These are phyloP conservation scores for Rhodotorula mucilaginosa DNA, from an alignment of 1,284 basidiomycete species.

Conservation along the genomic window DNA sequence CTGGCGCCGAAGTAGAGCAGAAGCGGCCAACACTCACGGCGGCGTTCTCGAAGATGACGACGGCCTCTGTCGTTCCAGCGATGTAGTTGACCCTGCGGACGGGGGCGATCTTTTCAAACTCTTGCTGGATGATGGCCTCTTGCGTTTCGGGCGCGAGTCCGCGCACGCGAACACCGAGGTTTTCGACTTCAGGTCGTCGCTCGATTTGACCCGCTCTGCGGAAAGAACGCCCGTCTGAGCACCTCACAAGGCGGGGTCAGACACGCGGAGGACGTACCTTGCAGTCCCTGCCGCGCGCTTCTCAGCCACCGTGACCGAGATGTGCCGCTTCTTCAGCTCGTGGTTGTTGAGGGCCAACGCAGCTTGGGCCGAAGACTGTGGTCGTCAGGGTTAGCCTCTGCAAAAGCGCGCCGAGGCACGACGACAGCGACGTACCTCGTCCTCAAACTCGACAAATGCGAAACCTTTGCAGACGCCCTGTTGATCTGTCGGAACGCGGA, in stretches of 20 bases:
- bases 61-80: constrained; percentile 52
- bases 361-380: constrained; percentile 65
- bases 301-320: constrained; percentile 78
- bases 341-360: constrained; percentile 77
- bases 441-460: constrained; percentile 88
- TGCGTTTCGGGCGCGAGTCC: constrained; percentile 71
- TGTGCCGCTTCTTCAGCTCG: constrained; percentile 76
- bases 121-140: constrained; percentile 84
- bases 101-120: constrained; percentile 69
- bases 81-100: constrained; percentile 62
- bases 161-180: constrained; percentile 65
- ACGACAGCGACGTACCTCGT: constrained; percentile 57
- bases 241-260: not conserved
- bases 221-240: not conserved
- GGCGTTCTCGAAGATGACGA: constrained; percentile 69
- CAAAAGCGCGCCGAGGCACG: too few relatives aligned
- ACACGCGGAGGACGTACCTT: constrained; percentile 44
- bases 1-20: constrained; percentile 1
- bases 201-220: constrained; percentile 1
- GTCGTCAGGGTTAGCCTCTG: not conserved
- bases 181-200: constrained; percentile 56
- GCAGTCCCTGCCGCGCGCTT: constrained; percentile 62
- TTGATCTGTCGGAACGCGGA: constrained; percentile 72
- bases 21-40: constrained; percentile 58
- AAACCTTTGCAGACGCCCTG: constrained; percentile 75